Percentiles rank a stretch among this genome's conserved stretches.
These are phyloP conservation scores for Pleurotus cornucopiae DNA, from an alignment of 768 basidiomycete species.

Conservation along the genomic window DNA sequence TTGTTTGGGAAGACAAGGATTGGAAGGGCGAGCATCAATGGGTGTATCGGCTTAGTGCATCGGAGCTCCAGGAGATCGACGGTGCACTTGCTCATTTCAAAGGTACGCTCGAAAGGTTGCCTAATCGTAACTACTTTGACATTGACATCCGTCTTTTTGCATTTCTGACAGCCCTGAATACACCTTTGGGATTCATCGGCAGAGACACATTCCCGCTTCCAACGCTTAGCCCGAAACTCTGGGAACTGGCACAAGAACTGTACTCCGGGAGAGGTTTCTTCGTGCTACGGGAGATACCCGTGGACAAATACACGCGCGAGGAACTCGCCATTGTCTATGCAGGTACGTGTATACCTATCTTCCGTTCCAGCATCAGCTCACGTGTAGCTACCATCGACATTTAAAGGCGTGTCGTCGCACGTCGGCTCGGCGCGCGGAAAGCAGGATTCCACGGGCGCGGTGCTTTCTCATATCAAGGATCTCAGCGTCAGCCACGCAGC, in stretches of 20 bases:
- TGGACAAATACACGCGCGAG: constrained; percentile 34
- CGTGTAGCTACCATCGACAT: constrained; percentile 20
- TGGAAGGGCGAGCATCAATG: constrained; percentile 39
- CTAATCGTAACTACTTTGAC: no score
- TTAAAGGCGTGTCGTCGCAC: constrained; percentile 39
- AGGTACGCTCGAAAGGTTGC: constrained; percentile 17
- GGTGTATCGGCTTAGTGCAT: constrained; percentile 32
- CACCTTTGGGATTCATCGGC: constrained; percentile 29
- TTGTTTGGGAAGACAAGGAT: constrained; percentile 43
- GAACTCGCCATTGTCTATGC: constrained; percentile 40
- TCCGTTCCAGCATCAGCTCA: constrained; percentile 1
- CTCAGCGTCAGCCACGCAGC: constrained; percentile 37
- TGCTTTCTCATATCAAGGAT: constrained; percentile 45
- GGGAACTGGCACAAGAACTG: constrained; percentile 34
- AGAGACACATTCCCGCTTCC: constrained; percentile 41
- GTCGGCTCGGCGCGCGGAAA: constrained; percentile 39
- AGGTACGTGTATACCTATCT: constrained; percentile 25
- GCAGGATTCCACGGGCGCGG: constrained; percentile 39
- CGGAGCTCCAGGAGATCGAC: constrained; percentile 35
- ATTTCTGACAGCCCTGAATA: constrained; percentile 18
- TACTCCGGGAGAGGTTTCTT: constrained; percentile 45
- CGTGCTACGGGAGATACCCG: constrained; percentile 40
- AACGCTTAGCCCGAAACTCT: constrained; percentile 28
- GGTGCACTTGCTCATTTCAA: constrained; percentile 34
- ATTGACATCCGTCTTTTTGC: no score